These are phyloP conservation scores for Glomus cerebriforme DNA, from an alignment of 192 early-diverging fungal species.

Conservation along the genomic window DNA sequence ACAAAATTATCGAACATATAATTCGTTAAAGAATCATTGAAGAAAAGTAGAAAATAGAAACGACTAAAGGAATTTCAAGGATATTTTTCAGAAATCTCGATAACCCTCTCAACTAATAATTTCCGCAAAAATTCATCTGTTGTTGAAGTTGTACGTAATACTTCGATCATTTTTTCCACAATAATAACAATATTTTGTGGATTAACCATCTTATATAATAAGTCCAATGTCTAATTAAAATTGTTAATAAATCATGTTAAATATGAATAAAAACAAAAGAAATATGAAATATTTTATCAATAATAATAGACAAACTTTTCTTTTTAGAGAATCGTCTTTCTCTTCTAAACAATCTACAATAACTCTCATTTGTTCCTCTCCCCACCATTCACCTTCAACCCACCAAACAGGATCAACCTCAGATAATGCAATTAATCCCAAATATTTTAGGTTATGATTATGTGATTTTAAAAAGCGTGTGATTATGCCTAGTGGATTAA, in stretches of 20 bases:
- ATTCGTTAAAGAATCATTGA: not conserved
- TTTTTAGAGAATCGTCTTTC: slow-evolving; percentile 29
- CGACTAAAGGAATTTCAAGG: not conserved
- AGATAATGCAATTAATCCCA: slow-evolving; percentile 47
- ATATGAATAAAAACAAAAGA: not conserved
- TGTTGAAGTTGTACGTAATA: not conserved
- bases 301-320: slow-evolving; percentile 1
- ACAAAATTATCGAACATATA: not conserved
- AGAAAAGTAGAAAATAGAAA: not conserved
- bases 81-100: slow-evolving; percentile 27
- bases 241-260: not conserved
- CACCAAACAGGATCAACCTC: slow-evolving; percentile 37
- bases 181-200: slow-evolving; percentile 18
- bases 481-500: slow-evolving; percentile 42
- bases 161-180: slow-evolving; percentile 23
- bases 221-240: slow-evolving; percentile 15
- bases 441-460: slow-evolving; percentile 55
- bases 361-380: slow-evolving; percentile 30
- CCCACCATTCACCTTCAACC: slow-evolving; percentile 27
- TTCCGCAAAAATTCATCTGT: slow-evolving; percentile 14
- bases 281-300: not conserved
- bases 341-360: slow-evolving; percentile 32
- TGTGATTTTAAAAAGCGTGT: slow-evolving; percentile 44
- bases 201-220: slow-evolving; percentile 32
- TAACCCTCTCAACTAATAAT: slow-evolving; percentile 16